Evolutionary conservation across 208 protist species (phyloP), one percentile per base, ranked within the genome.

Genomic region (Leishmania mexicana): DNA sequence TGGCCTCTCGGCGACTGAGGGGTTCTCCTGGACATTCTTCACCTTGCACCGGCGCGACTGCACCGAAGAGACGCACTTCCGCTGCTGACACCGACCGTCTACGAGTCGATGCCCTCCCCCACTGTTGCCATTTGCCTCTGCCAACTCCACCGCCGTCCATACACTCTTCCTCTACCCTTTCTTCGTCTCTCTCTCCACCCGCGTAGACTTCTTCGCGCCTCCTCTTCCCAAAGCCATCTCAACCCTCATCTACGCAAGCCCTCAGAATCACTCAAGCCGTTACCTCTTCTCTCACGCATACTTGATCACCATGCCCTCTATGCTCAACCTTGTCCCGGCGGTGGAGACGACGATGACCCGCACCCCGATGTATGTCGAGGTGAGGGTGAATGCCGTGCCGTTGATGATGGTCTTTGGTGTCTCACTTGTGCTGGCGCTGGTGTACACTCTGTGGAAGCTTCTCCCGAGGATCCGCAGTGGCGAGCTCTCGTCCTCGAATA

Each of bases 321-420:
- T 81, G 78, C 53, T 42, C 70, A 76, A 49, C 70, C 42, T 76
- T 11, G 10, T 74, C 8, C 54, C 78, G 31, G 62, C 31, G 31
- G 31, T 35, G 31, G 31, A 35, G 31, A 40, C 10, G 62, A 68
- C 86, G 5, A 83, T 77, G 19, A 86, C 79, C 21, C 76, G 65
- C 31, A 49, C 76, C 5, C 74, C 65, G 0, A 21, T 82, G 2
- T 70, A 76, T 45, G 74, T 84, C 40, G 81, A 84, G 75, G 58
- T 76, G 8, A 47, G 42, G 38, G 68, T 84, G 68, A 85, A 80
- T 53, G 84, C 87, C 60, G 82, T 89, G 13, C 85, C 87, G 31
- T 81, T 58, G 3, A 81, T 89, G 8, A 83, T 89, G 65, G 84
- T 90, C 57, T 54, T 93, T 31, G 83, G 82, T 40, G 83, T 87